A percentile compares a stretch with the other conserved stretches of the same genome.
Conservation (phyloP, 257 asterid species). For the Oldenlandia corymbosa region DNA sequence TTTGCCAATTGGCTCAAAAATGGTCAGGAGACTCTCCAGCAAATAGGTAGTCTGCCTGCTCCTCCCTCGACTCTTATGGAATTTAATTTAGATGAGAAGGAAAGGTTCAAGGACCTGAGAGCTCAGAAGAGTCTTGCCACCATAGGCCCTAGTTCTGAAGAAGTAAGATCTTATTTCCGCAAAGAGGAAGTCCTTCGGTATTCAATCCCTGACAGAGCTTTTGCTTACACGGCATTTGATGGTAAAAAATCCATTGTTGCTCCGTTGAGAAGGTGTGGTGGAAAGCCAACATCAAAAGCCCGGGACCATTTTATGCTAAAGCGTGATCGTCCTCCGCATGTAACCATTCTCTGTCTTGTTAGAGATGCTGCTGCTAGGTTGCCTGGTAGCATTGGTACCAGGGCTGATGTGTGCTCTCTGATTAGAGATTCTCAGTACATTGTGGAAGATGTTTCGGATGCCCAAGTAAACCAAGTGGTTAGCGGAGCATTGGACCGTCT, state of each 20-base stretch:
- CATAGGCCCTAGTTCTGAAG: constrained; percentile 82
- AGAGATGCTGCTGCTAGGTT: constrained; percentile 98
- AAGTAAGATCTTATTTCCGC: constrained; percentile 75
- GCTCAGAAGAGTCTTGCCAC: constrained; percentile 97
- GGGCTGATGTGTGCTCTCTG: constrained; percentile 95
- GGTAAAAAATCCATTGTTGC: constrained; percentile 97
- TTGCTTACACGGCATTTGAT: constrained; percentile 80
- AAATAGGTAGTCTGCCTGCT: constrained; percentile 90
- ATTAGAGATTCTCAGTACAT: constrained; percentile 93
- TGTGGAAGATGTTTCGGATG: constrained; percentile 88
- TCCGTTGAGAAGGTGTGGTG: constrained; percentile 97
- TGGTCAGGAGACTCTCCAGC: constrained; percentile 97
- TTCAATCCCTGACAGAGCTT: constrained; percentile 95
- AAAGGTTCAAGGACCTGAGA: constrained; percentile 92
- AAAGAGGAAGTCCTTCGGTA: constrained; percentile 92
- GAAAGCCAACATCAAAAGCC: constrained; percentile 99
- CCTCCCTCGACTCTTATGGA: constrained; percentile 80
- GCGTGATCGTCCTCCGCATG: constrained; percentile 95
- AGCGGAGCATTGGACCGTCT: constrained; percentile 96
- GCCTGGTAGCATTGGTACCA: constrained; percentile 97
- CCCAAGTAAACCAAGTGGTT: constrained; percentile 93
- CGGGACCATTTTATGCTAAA: constrained; percentile 97
- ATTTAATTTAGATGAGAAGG: constrained; percentile 78
- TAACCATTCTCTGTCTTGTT: constrained; percentile 92
- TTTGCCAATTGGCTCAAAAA: constrained; percentile 97